Evolutionary conservation across 805 yeast species (phyloP), one percentile per base, ranked within the genome.

Genomic region (Schizosaccharomyces lindneri): DNA sequence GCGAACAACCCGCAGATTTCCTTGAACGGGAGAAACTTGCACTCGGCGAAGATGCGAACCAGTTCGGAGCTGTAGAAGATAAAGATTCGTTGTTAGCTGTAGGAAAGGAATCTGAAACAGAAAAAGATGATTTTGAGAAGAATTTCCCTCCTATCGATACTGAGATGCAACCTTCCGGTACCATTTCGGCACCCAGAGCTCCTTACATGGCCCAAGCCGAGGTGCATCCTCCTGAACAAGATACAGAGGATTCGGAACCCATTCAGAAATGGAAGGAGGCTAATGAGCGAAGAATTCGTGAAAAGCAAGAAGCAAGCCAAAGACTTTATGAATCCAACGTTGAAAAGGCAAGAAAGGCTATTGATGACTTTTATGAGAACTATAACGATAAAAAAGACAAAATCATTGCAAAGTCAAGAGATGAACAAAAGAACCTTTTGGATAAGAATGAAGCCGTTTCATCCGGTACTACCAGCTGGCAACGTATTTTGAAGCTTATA

Each of bases 331-430:
- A 75, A 39, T 87, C 82, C 64, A 77, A 87, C 63, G 79, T 84
- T 62, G 78, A 80, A 61, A 83, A 83, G 64, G 97, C 97, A 9
- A 80, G 81, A 68, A 81, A 82, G 70, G 82, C 87, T 62, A 81
- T 88, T 68, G 96, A 90, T 70, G 95, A 85, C 65, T 90, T 90
- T 72, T 90, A 90, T 72, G 95, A 87, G 67, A 83, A 83, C 69
- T 90, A 90, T 76, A 88, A 87, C 74, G 76, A 78, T 69, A 89
- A 89, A 75, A 84, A 82, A 72, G 90, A 87, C 61, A 78, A 78
- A 65, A 79, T 81, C 61, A 74, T 82, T 62, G 82, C 79, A 64
- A 77, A 78, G 63, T 83, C 85, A 13, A 76, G 67, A 69, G 74
- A 75, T 61, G 93, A 84, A 66, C 86, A 87, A 66, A 81, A 79